Conservation (phyloP, 1,284 basidiomycete species). For the Ustanciosporium gigantosporum region DNA sequence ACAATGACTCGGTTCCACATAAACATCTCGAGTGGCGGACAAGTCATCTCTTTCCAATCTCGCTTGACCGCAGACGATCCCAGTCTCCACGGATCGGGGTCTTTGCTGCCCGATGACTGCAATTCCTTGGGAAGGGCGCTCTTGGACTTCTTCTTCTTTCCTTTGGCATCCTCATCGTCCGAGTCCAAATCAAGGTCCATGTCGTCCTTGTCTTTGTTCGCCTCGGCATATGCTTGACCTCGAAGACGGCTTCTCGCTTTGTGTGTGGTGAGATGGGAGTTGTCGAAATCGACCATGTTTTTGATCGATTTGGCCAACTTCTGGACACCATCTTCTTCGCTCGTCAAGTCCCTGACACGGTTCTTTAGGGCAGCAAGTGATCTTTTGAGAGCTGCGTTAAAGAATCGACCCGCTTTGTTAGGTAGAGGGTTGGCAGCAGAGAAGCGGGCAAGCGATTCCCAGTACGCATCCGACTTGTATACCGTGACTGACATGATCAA, state of each 20-base stretch:
- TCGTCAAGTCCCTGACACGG: slow-evolving; percentile 35
- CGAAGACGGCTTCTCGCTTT: slow-evolving; percentile 35
- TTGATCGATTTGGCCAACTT: slow-evolving; percentile 16
- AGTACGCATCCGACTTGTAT: slow-evolving; percentile 67
- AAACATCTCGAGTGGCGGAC: slow-evolving; percentile 86
- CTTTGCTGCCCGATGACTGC: slow-evolving; percentile 20
- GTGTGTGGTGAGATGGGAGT: slow-evolving; percentile 35
- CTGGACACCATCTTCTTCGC: slow-evolving; percentile 5
- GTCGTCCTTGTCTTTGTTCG: slow-evolving; percentile 63
- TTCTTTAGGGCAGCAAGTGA: slow-evolving; percentile 41
- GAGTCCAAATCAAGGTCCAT: slow-evolving; percentile 34
- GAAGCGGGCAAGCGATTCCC: slow-evolving; percentile 41
- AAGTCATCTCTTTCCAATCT: slow-evolving; percentile 78
- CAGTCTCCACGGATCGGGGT: slow-evolving; percentile 70
- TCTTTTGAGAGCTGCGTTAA: slow-evolving; percentile 43
- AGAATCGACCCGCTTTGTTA: slow-evolving; percentile 40
- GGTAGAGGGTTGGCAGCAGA: slow-evolving; percentile 44
- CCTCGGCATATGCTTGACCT: slow-evolving; percentile 39
- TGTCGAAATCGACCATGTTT: slow-evolving; percentile 35
- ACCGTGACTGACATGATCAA: slow-evolving; percentile 84
- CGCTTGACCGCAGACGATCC: slow-evolving; percentile 68
- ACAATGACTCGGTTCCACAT: slow-evolving; percentile 75
- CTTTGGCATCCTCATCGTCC: slow-evolving; percentile 9
- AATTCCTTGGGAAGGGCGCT: slow-evolving; percentile 55
- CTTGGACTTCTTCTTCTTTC: not conserved